Percentiles rank a stretch among this genome's conserved stretches.
Conservation (phyloP, 2,329 filamentous ascomycete species). For the Pseudocercospora eumusae region DNA sequence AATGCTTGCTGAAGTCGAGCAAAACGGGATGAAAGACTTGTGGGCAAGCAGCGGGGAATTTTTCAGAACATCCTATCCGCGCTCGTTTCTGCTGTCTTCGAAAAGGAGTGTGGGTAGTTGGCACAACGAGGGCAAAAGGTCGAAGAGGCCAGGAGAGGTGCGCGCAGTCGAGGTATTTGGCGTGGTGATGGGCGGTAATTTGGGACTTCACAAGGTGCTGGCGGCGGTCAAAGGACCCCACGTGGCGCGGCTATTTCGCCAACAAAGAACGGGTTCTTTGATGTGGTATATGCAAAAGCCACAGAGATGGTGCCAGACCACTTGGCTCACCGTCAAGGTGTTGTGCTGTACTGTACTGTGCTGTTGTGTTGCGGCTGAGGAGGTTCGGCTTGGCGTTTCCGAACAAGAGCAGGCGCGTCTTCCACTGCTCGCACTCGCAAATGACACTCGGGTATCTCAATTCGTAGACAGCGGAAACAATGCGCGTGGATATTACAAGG, state of each 20-base stretch:
- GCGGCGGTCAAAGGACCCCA: slow-evolving; percentile 17
- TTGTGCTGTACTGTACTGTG: not conserved
- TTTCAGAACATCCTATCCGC: slow-evolving; percentile 34
- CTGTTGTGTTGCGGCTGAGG: slow-evolving; percentile 18
- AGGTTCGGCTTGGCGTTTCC: slow-evolving; percentile 18
- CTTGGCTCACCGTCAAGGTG: slow-evolving; percentile 18
- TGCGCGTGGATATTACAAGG: slow-evolving; percentile 27
- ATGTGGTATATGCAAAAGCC: slow-evolving; percentile 19
- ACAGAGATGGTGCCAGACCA: slow-evolving; percentile 24
- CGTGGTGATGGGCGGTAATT: slow-evolving; percentile 7
- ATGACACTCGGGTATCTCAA: slow-evolving; percentile 14
- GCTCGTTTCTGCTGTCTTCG: slow-evolving; percentile 19
- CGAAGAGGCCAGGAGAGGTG: slow-evolving; percentile 6
- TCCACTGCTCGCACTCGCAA: slow-evolving; percentile 14
- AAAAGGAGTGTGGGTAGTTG: slow-evolving; percentile 40
- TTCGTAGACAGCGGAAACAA: slow-evolving; percentile 16
- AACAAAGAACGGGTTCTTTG: slow-evolving; percentile 27
- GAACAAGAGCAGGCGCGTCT: slow-evolving; percentile 24
- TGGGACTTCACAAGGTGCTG: slow-evolving; percentile 10
- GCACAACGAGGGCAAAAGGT: slow-evolving; percentile 21
- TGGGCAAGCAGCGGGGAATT: slow-evolving; percentile 19
- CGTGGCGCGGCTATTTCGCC: slow-evolving; percentile 25
- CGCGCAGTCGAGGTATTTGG: slow-evolving; percentile 3
- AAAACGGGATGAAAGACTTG: slow-evolving; percentile 23
- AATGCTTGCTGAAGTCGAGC: slow-evolving; percentile 29